Evolutionary conservation across 2,329 filamentous ascomycete species (phyloP), one percentile per base, ranked within the genome.

Genomic region (Sporothrix globosa): DNA sequence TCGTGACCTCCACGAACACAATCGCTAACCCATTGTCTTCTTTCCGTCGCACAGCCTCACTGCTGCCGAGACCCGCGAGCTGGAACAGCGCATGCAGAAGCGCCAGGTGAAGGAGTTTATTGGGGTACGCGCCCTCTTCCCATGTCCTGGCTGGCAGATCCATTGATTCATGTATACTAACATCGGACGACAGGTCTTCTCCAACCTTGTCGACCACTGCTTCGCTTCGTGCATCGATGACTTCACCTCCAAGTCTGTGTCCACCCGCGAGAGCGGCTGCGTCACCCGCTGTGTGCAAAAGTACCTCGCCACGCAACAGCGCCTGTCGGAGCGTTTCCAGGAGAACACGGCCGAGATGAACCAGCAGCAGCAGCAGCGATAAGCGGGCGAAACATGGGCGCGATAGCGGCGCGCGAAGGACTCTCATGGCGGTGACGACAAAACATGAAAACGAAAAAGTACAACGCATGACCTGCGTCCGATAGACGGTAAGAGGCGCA

Each of bases 21-120:
- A 54, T 9, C 21, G 68, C 72, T 71, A 46, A 73, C 69, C 34
- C 27, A 17, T 24, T 9, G 34, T 4, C 41, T n/a, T 21, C 5
- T 50, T 19, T n/a, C 48, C 2, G 6, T 10, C 24, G 11, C 17
- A 17, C 11, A 73, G 73, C 69, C 70, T 73, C 53, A 72, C 72
- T 13, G 50, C 70, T 46, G 54, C 74, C 60, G 74, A 75, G 70
- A 70, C 96, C 85, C 92, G 92, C 83, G 92, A 96, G 86, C 91
- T 99, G 79, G 91, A 97, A 83, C 84, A 88, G 83, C 93, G 96
- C 82, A 94, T 99, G 88, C 93, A 98, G 85, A 92, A 92, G 84
- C 96, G 96, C 83, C 96, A 99, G 84, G 92, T 99, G 87, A 97
- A 97, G 85, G 95, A 98, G 80, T 98, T 99, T 80, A 97, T 98